Conservation (phyloP, 2,329 filamentous ascomycete species). For the Ophiostoma sp. region DNA sequence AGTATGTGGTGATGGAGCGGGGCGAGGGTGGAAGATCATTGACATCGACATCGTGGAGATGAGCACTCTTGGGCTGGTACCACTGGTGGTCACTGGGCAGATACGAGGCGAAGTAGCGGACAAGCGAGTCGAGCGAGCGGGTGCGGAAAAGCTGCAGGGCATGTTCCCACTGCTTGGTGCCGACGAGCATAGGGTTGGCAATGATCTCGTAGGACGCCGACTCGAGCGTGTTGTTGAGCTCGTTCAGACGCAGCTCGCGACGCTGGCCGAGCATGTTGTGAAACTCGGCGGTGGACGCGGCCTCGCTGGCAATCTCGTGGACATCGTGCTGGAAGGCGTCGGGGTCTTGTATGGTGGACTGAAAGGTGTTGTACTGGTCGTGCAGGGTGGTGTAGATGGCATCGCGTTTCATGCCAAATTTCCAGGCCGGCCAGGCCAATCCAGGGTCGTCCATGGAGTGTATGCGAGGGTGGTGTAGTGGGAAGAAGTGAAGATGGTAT, state of each 20-base stretch:
- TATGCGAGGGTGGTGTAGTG: not conserved
- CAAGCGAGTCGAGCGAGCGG: slow-evolving; percentile 54
- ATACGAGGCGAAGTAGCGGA: slow-evolving; percentile 56
- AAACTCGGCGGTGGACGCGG: slow-evolving; percentile 48
- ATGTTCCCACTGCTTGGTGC: slow-evolving; percentile 53
- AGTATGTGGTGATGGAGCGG: slow-evolving; percentile 46
- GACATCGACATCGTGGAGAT: slow-evolving; percentile 17
- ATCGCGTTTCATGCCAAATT: slow-evolving; percentile 56
- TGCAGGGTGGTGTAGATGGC: slow-evolving; percentile 55
- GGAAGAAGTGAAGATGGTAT: not conserved
- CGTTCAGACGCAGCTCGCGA: slow-evolving; percentile 48
- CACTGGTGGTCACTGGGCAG: slow-evolving; percentile 48
- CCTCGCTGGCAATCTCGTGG: slow-evolving; percentile 50
- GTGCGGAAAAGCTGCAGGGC: slow-evolving; percentile 56
- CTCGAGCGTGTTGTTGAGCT: slow-evolving; percentile 52
- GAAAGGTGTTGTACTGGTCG: slow-evolving; percentile 55
- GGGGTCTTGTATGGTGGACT: slow-evolving; percentile 52
- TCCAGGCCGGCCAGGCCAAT: slow-evolving; percentile 55
- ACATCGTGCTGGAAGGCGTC: slow-evolving; percentile 59
- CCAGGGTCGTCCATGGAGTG: slow-evolving; percentile 49
- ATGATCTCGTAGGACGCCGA: slow-evolving; percentile 57
- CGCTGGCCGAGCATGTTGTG: slow-evolving; percentile 49
- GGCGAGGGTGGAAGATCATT: slow-evolving; percentile 40
- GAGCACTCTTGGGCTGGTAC: slow-evolving; percentile 32
- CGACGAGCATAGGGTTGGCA: slow-evolving; percentile 53